Conservation (phyloP, 225 moss, liverwort and hornwort species). For the Straminergon stramineum region DNA sequence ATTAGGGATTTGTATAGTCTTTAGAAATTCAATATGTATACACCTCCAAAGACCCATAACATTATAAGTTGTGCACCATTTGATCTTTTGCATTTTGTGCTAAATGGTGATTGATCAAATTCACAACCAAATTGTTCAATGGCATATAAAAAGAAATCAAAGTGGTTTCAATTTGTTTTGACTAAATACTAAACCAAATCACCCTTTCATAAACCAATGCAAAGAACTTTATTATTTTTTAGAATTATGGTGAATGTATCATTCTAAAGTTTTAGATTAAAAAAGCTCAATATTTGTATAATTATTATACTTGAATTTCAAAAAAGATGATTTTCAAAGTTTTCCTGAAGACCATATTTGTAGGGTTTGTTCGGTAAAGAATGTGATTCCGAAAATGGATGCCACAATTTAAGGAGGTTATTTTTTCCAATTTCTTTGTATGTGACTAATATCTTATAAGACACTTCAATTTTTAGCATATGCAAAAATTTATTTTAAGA, state of each 20-base stretch:
- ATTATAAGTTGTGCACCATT: not conserved
- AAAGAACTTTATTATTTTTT: not conserved
- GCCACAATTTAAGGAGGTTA: not conserved
- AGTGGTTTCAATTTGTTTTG: not conserved
- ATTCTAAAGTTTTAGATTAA: not conserved
- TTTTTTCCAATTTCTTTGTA: not conserved
- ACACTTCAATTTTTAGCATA: not conserved
- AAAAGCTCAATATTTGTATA: not conserved
- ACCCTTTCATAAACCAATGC: not conserved
- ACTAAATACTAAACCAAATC: not conserved
- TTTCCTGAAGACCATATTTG: fast-evolving
- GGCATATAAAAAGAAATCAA: not conserved
- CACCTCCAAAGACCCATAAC: not conserved
- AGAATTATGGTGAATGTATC: not conserved
- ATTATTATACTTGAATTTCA: not conserved
- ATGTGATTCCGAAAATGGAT: not conserved
- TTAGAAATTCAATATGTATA: no score
- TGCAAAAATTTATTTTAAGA: not conserved
- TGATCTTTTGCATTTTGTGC: not conserved
- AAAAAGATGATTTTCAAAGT: not conserved
- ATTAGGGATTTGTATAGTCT: not conserved
- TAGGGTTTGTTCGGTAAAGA: not conserved
- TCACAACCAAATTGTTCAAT: not conserved
- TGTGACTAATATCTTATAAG: no score
- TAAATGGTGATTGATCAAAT: not conserved